phyloP scores from a whole-genome alignment of 2,329 filamentous ascomycete genomes.

The Ascochyta pisi region DNA sequence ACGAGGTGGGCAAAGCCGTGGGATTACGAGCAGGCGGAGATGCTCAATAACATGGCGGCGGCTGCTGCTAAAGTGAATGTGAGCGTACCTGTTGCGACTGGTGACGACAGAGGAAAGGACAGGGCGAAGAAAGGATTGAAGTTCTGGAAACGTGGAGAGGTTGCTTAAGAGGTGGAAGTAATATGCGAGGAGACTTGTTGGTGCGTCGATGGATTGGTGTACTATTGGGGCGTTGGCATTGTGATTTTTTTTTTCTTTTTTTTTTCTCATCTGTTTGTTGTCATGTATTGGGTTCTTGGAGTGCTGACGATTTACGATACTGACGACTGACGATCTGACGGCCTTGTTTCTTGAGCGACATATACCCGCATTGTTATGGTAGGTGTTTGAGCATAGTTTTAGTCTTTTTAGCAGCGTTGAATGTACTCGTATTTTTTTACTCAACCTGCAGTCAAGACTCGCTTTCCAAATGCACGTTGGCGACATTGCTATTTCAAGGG shows the following conservation, averaged over 20 bases:
- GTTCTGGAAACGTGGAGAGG: conserved; percentile 27
- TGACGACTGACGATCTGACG: conserved; percentile 15
- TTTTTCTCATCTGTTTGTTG: neutral
- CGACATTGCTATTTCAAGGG: too few species aligned
- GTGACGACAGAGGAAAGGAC: conserved; percentile 4
- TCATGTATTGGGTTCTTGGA: neutral
- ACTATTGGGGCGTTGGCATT: neutral
- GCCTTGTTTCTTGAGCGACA: conserved; percentile 11
- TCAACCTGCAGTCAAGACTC: too few species aligned
- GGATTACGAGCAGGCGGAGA: conserved; percentile 52
- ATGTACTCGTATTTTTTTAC: neutral
- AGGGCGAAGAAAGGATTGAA: conserved; percentile 31
- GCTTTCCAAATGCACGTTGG: too few species aligned
- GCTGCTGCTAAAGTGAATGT: conserved; percentile 9
- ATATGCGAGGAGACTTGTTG: neutral
- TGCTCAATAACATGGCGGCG: conserved; percentile 50
- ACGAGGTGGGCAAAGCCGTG: conserved; percentile 53
- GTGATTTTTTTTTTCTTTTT: neutral
- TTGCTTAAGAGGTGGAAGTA: conserved; percentile 4
- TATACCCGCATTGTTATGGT: conserved; percentile 16
- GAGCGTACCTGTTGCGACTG: neutral
- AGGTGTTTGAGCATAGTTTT: conserved; percentile 6
- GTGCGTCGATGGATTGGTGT: neutral
- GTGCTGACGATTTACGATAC: conserved; percentile 1
- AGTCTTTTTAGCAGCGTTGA: neutral